Base-by-base conservation (phyloP, 345 rosid genomes). In the Syzygium aqueum region DNA sequence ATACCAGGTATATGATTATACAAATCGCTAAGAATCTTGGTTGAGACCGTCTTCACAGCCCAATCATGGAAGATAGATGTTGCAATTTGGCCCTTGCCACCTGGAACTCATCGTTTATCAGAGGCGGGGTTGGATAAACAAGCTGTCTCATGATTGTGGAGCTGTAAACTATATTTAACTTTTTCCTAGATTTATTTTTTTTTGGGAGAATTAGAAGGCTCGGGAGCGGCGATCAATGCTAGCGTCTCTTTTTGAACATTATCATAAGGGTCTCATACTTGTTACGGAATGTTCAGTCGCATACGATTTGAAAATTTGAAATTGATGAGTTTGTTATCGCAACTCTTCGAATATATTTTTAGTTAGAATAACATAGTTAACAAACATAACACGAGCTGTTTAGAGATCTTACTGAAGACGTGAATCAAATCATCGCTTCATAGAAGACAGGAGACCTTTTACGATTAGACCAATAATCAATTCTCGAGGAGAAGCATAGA, bases 211-310 rank as follows among this genome's bases (percentile, higher is more conserved):
- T 19, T 33, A 73, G 12, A 73, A 0, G 13, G 25, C 10, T 17
- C 0, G 9, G 46, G 1, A 33, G 16, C 2, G 40, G 0, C 0
- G 5, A 65, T 30, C 5, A 30, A 3, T 0, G 7, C 0, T 33
- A 4, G 23, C 2, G 46, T 8, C 2, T 67, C 0, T 19, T 5
- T 33, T 0, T 19, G 0, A 0, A 1, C 0, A 9, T 19, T 8
- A 8, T 67, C 0, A 17, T 33, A 67, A 19, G 7, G 1, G 25
- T 37, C 11, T 19, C 2, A 40, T 15, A 9, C 2, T 2, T 0
- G 0, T 3, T 9, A 19, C 1, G 8, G 2, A 73, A 37, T 73
- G 1, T 37, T 73, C 2, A 10, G 1, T 3, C 0, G 21, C 0
- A 0, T 1, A 5, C 0, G 11, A 21, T 21, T 40, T 33, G 0